Conservation (phyloP, 2,329 filamentous ascomycete species). For the Tolypocladium tropicale region DNA sequence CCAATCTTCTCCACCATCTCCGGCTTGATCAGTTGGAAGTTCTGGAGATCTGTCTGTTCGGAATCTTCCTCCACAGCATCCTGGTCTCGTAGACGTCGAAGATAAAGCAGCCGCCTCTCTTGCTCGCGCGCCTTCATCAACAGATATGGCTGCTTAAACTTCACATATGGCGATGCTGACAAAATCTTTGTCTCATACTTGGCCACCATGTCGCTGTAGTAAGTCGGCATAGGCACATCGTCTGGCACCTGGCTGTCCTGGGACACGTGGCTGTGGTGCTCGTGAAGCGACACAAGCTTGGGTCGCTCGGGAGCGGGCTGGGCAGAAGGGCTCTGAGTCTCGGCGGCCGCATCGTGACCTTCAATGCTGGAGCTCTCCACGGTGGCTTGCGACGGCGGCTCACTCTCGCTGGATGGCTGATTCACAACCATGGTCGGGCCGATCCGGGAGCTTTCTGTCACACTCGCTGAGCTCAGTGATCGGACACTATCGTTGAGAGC, state of each 20-base stretch:
- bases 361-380: conserved; percentile 16
- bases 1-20: conserved; percentile 88
- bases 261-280: conserved; percentile 30
- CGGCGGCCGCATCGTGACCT: conserved; percentile 17
- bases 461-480: conserved; percentile 20
- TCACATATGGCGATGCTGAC: conserved; percentile 92
- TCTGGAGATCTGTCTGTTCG: conserved; percentile 55
- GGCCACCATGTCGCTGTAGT: conserved; percentile 89
- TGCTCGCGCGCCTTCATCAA: conserved; percentile 87
- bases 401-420: conserved; percentile 26
- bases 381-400: conserved; percentile 22
- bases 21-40: conserved; percentile 84
- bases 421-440: conserved; percentile 21
- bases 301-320: conserved; percentile 13
- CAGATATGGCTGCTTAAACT: conserved; percentile 87
- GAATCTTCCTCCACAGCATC: conserved; percentile 49
- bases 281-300: conserved; percentile 27
- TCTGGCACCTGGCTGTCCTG: conserved; percentile 56
- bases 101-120: conserved; percentile 71
- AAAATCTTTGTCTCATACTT: conserved; percentile 89
- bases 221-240: conserved; percentile 76
- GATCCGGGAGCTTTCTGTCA: conserved; percentile 14
- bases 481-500: conserved; percentile 28
- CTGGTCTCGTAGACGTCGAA: conserved; percentile 76
- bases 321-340: conserved; percentile 13